Base-by-base conservation (phyloP, 257 asterid genomes). In the Henckelia pumila region DNA sequence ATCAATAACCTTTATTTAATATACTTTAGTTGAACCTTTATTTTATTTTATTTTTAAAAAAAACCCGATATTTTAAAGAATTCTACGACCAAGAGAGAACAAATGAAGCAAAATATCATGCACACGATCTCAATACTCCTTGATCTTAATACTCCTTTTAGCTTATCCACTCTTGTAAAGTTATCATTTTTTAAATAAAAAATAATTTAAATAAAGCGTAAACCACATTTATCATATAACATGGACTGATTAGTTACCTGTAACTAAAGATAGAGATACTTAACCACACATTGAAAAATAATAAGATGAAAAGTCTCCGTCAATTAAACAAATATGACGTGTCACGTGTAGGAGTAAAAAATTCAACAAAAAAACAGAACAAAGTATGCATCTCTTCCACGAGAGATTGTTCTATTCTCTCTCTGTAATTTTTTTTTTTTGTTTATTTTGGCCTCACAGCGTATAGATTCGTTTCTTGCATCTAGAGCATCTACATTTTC, bases 341-440 rank as follows among this genome's bases (percentile, higher is more conserved):
- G n/a, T n/a, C n/a, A n/a, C n/a, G n/a, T n/a, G n/a, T n/a, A n/a
- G n/a, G n/a, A n/a, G n/a, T n/a, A n/a, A n/a, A 2, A 32, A 32
- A 35, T 1, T 16, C 22, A 69, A 44, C 14, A 20, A 22, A 47
- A 47, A 58, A 44, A 20, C 7, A 13, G 52, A 56, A 30, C 16
- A 25, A 69, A 76, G 52, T 33, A 17, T 66, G 69, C 63, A 69
- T 70, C 67, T 73, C 67, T 53, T 49, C 69, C 53, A 55, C 68
- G 17, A 13, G 24, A 49, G 52, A 63, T 69, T 47, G 60, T 64
- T 59, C 28, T 59, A 64, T 22, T 56, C 22, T 26, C 50, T 59
- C 55, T 47, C 21, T 47, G 14, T 35, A 28, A 3, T 28, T 28
- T 2, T 0, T 40, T 2, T 3, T 40, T 40, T 14, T 40, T 14